Percentiles rank a stretch among this genome's conserved stretches.
phyloP scores from a whole-genome alignment of 306 rosid genomes.

The Ormosia emarginata region DNA sequence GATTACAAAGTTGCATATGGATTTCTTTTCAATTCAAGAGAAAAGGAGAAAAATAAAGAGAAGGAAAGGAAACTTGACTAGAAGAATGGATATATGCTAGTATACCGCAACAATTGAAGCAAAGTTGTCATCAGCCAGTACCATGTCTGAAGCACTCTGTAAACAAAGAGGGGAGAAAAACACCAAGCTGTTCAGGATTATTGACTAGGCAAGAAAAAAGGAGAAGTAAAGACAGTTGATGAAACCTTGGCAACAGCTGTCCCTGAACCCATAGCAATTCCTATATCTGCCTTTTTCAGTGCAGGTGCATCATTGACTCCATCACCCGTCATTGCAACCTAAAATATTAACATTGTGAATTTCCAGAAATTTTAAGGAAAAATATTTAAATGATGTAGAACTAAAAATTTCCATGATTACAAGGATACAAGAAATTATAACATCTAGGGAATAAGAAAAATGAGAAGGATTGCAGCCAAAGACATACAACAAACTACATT shows the following conservation, averaged over 20 bases:
- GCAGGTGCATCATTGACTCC: conserved; percentile 99
- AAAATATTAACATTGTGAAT: conserved; percentile 23
- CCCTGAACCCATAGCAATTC: conserved; percentile 99
- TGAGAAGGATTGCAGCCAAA: conserved; percentile 14
- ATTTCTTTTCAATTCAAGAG: background rate
- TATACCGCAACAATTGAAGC: conserved; percentile 94
- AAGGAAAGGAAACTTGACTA: conserved; percentile 1
- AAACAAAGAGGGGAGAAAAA: conserved; percentile 12
- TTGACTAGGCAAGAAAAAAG: background rate
- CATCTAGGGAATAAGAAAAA: background rate
- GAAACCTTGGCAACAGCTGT: conserved; percentile 97
- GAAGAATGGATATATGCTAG: conserved; percentile 25
- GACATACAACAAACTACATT: background rate
- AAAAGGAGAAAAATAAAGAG: background rate
- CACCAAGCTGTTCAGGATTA: conserved; percentile 13
- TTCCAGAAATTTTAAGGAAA: conserved; percentile 11
- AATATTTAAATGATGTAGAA: background rate
- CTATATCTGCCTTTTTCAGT: conserved; percentile 93
- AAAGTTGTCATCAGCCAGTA: conserved; percentile 93
- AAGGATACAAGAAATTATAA: background rate
- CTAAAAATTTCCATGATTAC: background rate
- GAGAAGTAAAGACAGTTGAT: background rate
- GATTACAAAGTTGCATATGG: conserved; percentile 23
- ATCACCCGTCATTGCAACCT: conserved; percentile 99
- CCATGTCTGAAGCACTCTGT: conserved; percentile 99